Evolutionary conservation across 257 asterid genomes (phyloP).

Genomic region (Thymus quinquecostatus): DNA sequence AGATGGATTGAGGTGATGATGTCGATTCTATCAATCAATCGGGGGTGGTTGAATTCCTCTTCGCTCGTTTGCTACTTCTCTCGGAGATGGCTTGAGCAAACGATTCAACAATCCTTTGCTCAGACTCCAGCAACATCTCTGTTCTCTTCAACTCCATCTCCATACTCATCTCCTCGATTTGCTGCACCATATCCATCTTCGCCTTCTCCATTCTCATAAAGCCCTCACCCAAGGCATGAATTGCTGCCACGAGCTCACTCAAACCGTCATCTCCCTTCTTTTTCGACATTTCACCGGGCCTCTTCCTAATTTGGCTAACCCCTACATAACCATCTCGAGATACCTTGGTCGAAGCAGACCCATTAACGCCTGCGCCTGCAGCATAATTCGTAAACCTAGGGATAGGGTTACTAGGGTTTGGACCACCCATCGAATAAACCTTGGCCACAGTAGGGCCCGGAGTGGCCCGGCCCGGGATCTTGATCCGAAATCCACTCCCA

Average conservation of each 20-base stretch:
- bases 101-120: conserved; percentile 80
- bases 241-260: conserved; percentile 64
- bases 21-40: conserved; percentile 27
- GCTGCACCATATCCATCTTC: conserved; percentile 90
- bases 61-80: conserved; percentile 56
- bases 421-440: conserved; percentile 42
- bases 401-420: conserved; percentile 42
- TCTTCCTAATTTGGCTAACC: conserved; percentile 45
- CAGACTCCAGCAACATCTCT: conserved; percentile 87
- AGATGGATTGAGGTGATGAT: not conserved
- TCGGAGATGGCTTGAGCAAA: conserved; percentile 65
- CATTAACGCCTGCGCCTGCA: conserved; percentile 41
- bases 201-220: conserved; percentile 86
- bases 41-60: conserved; percentile 46
- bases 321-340: conserved; percentile 47
- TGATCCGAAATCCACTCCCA: conserved; percentile 68
- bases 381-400: conserved; percentile 40
- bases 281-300: conserved; percentile 40
- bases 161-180: conserved; percentile 87
- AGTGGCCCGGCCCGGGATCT: conserved; percentile 62
- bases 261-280: conserved; percentile 43
- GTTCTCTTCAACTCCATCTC: conserved; percentile 98
- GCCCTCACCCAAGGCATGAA: conserved; percentile 80
- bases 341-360: conserved; percentile 46
- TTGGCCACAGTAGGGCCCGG: conserved; percentile 40